Evolutionary conservation across 2,329 filamentous ascomycete species (phyloP).

Genomic region (Hypoxylon sp.): DNA sequence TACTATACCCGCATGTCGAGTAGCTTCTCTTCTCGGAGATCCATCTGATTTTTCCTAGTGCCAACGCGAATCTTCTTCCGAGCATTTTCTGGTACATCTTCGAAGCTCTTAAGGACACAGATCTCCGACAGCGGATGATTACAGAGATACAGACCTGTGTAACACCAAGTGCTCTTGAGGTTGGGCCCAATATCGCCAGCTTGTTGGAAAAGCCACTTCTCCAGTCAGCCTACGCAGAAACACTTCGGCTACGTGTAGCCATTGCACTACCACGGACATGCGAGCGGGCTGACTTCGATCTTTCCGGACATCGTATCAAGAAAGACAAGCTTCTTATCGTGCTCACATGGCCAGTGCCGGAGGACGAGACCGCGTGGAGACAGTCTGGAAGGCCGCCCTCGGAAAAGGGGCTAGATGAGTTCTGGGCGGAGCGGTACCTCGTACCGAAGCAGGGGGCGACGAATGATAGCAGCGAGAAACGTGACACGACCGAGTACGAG

Average conservation of each 20-base stretch:
- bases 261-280: neutral
- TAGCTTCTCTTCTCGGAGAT: too few relatives aligned
- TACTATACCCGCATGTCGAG: too few relatives aligned
- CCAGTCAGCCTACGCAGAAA: constrained; percentile 9
- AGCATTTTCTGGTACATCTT: too few relatives aligned
- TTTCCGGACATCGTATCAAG: constrained; percentile 3
- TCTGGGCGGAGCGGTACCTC: constrained; percentile 13
- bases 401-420: neutral
- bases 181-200: neutral
- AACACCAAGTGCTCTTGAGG: neutral
- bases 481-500: neutral
- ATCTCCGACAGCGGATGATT: too few relatives aligned
- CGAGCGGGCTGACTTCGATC: constrained; percentile 1
- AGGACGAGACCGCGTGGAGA: constrained; percentile 5
- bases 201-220: neutral
- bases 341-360: neutral
- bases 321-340: neutral
- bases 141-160: too few relatives aligned
- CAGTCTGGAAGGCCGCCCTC: neutral
- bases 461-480: neutral
- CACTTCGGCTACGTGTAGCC: constrained; percentile 10
- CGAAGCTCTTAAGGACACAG: too few relatives aligned
- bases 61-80: too few relatives aligned
- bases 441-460: neutral
- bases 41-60: too few relatives aligned